A percentile compares a stretch with the other conserved stretches of the same genome.
Evolutionary conservation across 352 stramenopile genomes (phyloP).

Genomic region (Globisporangium megalacanthum): DNA sequence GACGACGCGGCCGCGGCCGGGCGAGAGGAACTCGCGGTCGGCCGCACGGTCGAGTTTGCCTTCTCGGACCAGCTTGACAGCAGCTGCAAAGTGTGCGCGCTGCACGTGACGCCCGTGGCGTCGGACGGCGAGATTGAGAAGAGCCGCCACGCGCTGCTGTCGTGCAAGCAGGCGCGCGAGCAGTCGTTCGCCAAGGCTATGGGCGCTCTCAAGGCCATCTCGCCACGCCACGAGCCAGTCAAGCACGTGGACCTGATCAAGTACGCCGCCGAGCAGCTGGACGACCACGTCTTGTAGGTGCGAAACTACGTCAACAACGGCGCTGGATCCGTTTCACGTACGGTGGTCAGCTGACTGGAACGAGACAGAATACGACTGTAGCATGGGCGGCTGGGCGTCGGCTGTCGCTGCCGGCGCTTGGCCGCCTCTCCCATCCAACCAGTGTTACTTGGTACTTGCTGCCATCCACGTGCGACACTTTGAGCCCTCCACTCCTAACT

Average conservation of each 20-base stretch:
- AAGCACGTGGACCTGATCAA: constrained; percentile 82
- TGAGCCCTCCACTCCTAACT: constrained; percentile 7
- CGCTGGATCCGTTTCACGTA: too few relatives aligned
- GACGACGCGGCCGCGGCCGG: constrained; percentile 31
- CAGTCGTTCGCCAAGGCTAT: constrained; percentile 73
- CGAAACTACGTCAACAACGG: too few relatives aligned
- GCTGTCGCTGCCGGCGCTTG: too few relatives aligned
- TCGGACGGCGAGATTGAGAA: constrained; percentile 59
- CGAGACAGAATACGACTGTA: too few relatives aligned
- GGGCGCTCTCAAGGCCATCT: constrained; percentile 72
- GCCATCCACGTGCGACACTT: neutral
- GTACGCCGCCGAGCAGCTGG: constrained; percentile 74
- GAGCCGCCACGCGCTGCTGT: constrained; percentile 61
- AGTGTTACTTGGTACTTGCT: too few relatives aligned
- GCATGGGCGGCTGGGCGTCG: too few relatives aligned
- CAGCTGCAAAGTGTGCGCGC: constrained; percentile 28
- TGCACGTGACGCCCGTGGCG: constrained; percentile 56
- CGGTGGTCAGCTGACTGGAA: too few relatives aligned
- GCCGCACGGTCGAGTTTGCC: constrained; percentile 66
- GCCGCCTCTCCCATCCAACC: too few relatives aligned
- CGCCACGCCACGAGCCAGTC: constrained; percentile 67
- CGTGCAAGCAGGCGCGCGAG: constrained; percentile 70
- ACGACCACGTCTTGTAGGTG: constrained; percentile 61
- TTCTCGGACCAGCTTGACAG: constrained; percentile 26
- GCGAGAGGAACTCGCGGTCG: constrained; percentile 48